phyloP scores from a whole-genome alignment of 129 eudicot genomes.

The Ambrosia artemisiifolia region DNA sequence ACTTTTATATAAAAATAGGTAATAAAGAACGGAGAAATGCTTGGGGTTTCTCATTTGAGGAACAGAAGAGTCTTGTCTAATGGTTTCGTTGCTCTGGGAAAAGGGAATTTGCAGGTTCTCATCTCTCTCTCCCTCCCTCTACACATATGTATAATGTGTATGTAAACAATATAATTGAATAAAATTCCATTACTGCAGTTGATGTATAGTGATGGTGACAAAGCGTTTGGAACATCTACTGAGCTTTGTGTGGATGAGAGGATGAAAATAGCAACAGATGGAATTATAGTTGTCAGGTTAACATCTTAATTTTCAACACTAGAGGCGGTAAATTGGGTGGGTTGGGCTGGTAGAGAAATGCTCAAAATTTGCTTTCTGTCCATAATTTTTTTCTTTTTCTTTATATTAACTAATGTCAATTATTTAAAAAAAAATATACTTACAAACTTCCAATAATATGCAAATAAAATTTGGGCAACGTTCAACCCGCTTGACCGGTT shows the following conservation, averaged over 20 bases:
- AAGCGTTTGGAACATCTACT: constrained; percentile 92
- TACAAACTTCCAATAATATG: not conserved
- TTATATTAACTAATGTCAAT: not conserved
- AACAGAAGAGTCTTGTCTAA: constrained; percentile 87
- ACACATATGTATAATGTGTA: no score
- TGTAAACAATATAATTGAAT: not conserved
- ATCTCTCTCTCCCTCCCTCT: constrained; percentile 12
- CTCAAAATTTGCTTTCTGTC: not conserved
- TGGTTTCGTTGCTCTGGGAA: constrained; percentile 81
- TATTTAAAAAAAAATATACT: not conserved
- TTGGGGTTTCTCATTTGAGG: constrained; percentile 94
- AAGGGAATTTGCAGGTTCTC: constrained; percentile 82
- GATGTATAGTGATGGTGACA: constrained; percentile 99
- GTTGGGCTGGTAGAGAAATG: not conserved
- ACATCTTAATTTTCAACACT: not conserved
- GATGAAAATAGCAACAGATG: constrained; percentile 87
- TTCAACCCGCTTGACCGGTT: not conserved
- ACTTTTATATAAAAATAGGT: constrained; percentile 42
- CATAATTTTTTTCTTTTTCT: not conserved
- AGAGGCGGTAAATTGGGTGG: not conserved
- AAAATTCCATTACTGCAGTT: constrained; percentile 43
- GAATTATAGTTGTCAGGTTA: constrained; percentile 87
- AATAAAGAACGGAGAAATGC: constrained; percentile 98
- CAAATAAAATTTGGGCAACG: not conserved
- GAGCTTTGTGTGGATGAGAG: constrained; percentile 95